phyloP scores from a whole-genome alignment of 306 rosid species.

The Inga leiocalycina region DNA sequence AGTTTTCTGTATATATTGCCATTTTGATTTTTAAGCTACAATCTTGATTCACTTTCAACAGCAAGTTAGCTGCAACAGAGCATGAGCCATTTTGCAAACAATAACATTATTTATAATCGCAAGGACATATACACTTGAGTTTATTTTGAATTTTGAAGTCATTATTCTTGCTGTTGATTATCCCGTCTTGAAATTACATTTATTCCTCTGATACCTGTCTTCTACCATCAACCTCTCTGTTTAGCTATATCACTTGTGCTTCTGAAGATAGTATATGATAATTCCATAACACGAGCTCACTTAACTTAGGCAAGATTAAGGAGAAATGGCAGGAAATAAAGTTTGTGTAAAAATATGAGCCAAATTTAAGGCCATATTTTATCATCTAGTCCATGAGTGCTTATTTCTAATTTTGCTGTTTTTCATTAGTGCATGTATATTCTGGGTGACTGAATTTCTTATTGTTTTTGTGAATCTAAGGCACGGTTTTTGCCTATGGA shows the following conservation, averaged over 20 bases:
- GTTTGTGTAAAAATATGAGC: not conserved
- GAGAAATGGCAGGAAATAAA: not conserved
- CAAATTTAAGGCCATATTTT: not conserved
- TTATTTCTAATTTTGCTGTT: not conserved
- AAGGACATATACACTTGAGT: no score
- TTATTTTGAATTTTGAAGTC: no score
- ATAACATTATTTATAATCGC: no score
- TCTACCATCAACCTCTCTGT: not conserved
- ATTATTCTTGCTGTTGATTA: no score
- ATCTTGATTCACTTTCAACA: not conserved
- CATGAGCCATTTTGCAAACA: not conserved
- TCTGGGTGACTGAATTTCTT: not conserved
- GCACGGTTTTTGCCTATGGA: conserved; percentile 95
- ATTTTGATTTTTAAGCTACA: not conserved
- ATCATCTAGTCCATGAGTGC: not conserved
- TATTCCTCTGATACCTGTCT: not conserved
- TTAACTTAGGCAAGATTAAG: not conserved
- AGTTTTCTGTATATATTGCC: not conserved
- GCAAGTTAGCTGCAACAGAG: no score
- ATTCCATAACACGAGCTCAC: not conserved
- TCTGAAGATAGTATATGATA: not conserved
- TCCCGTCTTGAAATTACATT: not conserved
- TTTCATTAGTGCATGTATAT: not conserved
- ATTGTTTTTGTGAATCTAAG: conserved; percentile 44
- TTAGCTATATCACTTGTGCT: not conserved